phyloP scores from a whole-genome alignment of 768 basidiomycete genomes.

The Rhizopogon salebrosus region DNA sequence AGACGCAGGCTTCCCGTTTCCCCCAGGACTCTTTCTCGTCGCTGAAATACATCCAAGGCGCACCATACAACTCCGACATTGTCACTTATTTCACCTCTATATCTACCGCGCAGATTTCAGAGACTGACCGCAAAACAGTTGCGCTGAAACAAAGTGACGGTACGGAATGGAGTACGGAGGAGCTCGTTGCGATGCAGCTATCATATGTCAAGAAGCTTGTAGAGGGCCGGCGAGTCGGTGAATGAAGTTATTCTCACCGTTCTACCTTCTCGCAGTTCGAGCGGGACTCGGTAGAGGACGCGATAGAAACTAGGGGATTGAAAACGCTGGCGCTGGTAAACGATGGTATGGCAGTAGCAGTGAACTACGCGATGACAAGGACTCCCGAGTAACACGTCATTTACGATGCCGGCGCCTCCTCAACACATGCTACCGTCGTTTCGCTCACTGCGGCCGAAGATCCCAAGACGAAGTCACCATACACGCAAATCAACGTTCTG shows the following conservation, averaged over 20 bases:
- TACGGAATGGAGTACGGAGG: constrained; percentile 77
- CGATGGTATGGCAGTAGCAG: constrained; percentile 91
- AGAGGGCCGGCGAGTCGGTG: constrained; percentile 75
- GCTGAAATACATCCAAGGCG: constrained; percentile 79
- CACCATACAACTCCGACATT: constrained; percentile 52
- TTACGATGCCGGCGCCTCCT: constrained; percentile 89
- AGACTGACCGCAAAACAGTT: constrained; percentile 57
- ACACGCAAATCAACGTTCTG: constrained; percentile 71
- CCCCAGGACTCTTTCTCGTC: constrained; percentile 84
- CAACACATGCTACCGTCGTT: constrained; percentile 74
- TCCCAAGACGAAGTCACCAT: constrained; percentile 42
- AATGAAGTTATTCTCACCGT: constrained; percentile 85
- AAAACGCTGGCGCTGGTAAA: constrained; percentile 80
- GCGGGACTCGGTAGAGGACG: constrained; percentile 87
- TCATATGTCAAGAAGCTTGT: constrained; percentile 87
- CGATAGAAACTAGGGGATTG: constrained; percentile 87
- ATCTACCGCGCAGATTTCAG: constrained; percentile 44
- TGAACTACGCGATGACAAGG: constrained; percentile 98
- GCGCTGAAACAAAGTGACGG: constrained; percentile 56
- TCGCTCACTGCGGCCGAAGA: constrained; percentile 51
- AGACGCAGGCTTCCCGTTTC: constrained; percentile 78
- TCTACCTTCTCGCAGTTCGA: constrained; percentile 84
- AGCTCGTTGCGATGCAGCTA: constrained; percentile 92
- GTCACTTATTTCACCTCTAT: constrained; percentile 57
- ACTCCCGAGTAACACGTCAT: constrained; percentile 81